Base-by-base conservation (phyloP, 1,139 yeast genomes). In the Geotrichum reessii region DNA sequence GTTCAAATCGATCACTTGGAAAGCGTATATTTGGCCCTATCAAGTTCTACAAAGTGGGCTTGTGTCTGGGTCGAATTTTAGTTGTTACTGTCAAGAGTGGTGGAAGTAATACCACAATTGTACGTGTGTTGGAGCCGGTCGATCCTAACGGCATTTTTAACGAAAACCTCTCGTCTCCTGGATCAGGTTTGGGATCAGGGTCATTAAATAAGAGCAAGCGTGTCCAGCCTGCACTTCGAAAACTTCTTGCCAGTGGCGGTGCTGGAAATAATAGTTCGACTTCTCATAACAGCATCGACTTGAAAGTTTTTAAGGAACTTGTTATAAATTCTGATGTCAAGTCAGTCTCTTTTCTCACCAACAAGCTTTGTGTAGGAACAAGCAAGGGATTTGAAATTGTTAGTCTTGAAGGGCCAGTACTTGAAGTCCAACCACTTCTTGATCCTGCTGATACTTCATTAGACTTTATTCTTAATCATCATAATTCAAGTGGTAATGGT, bases 391-490 rank as follows among this genome's bases (percentile, higher is more conserved):
- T 93, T 76, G 98, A 93, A 73, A 90, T 93, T 67, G 91, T 93
- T 50, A 81, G 80, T 48, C 80, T 92, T 64, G 55, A 51, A 14
- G 47, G 47, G 22, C 95, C 90, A 67, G 85, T 86, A 19, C 81
- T 86, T 52, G 84, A 82, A 64, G 85, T 85, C 69, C 93, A 87
- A 69, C 82, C 87, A 8, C 80, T 92, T 57, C 77, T 92, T 66
- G 97, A 92, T 73, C 97, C 96, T 44, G 97, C 98, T 0, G 99
- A 93, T 71, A 95, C 98, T 0, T 89, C 97, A 37, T 78, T 93
- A 59, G 99, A 93, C 69, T 93, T 93, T 77, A 97, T 95, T 14
- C 84, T 88, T 47, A 42, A 17, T n/a, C 44, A 42, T 17, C 44
- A 37, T 7, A 37, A n/a, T 17, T 14, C 44, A 8, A 14, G 44